Evolutionary conservation across 495 filamentous ascomycete species (phyloP).

Genomic region (Penicillium ucsense): DNA sequence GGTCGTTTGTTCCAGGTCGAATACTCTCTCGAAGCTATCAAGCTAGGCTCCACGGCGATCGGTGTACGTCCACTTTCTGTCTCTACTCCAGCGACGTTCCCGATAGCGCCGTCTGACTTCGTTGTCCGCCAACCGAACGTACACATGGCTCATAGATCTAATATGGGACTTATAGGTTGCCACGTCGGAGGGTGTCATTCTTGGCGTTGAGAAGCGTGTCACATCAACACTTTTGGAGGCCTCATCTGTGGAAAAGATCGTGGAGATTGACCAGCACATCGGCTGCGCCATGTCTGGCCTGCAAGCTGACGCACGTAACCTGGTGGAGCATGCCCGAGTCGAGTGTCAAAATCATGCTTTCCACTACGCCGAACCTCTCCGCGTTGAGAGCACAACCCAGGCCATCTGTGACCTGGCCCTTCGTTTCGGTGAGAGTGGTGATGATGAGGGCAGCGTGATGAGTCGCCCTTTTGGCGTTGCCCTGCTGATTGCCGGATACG

Average conservation of each 20-base stretch:
- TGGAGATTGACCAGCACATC: conserved; percentile 97
- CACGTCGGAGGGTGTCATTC: conserved; percentile 84
- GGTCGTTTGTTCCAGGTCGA: conserved; percentile 99
- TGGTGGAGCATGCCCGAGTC: conserved; percentile 96
- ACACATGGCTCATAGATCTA: conserved; percentile 5
- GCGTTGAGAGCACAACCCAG: conserved; percentile 96
- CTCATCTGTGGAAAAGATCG: conserved; percentile 96
- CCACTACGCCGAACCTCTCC: conserved; percentile 88
- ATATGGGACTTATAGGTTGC: conserved; percentile 49
- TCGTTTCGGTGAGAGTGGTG: conserved; percentile 92
- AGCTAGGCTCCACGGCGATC: conserved; percentile 96
- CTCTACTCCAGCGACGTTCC: not conserved
- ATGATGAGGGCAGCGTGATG: conserved; percentile 98
- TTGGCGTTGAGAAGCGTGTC: conserved; percentile 98
- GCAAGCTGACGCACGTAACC: conserved; percentile 90
- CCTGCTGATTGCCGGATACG: conserved; percentile 88
- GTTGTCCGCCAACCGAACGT: not conserved
- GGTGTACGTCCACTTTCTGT: conserved; percentile 50
- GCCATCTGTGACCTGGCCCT: conserved; percentile 96
- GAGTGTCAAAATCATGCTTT: conserved; percentile 95
- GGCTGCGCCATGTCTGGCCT: conserved; percentile 97
- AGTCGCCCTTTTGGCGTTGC: conserved; percentile 93
- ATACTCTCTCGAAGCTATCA: conserved; percentile 99
- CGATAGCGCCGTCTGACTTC: too few species aligned
- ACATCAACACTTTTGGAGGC: conserved; percentile 95